Base-by-base conservation (phyloP, 2,329 filamentous ascomycete genomes). In the Talaromyces amestolkiae region DNA sequence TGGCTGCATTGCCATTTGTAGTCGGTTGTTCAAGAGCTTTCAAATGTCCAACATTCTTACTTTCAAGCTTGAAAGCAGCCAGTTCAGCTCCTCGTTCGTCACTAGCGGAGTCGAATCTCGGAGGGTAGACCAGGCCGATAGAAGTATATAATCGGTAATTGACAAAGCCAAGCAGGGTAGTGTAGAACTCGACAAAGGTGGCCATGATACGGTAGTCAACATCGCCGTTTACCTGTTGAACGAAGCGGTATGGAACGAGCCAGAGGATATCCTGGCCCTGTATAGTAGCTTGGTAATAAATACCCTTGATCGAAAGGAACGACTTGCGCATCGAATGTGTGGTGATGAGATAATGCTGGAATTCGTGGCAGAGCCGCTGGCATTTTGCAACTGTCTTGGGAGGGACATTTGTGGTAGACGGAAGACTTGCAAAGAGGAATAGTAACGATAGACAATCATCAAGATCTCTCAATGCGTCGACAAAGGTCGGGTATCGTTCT, bases 171-270 rank as follows among this genome's bases (percentile, higher is more conserved):
- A 99, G 84, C 15, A 99, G 85, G 4, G 94, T 98, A 73, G 96
- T 97, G 83, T 99, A 99, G 79, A 99, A 99, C 78, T 99, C 94
- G 70, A 99, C 89, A 76, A 99, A 99, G 4, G 95, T 99, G 66
- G 92, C 94, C 95, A 99, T 99, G 80, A 99, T 99, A 74, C 95
- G 86, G 82, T 97, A 99, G 79, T 99, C 95, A 69, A 99, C 91
- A 78, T 99, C 95, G 65, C 91, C 92, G 47, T 95, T 91, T 15
- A 97, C 89, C 71, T 91, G 86, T 83, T 99, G 95, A 75, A 98
- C 97, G 81, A 99, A 99, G 78, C 92, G 92, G 83, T 99, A 99
- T 0, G 95, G 95, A 11, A 97, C 94, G 45, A 99, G 85, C 95
- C 95, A 99, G 70, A 98, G 84, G 59, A 99, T 91, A 74, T 98